Evolutionary conservation across 1,284 basidiomycete genomes (phyloP), one percentile per base, ranked within the genome.

Genomic region (Ceratobasidium sp.): DNA sequence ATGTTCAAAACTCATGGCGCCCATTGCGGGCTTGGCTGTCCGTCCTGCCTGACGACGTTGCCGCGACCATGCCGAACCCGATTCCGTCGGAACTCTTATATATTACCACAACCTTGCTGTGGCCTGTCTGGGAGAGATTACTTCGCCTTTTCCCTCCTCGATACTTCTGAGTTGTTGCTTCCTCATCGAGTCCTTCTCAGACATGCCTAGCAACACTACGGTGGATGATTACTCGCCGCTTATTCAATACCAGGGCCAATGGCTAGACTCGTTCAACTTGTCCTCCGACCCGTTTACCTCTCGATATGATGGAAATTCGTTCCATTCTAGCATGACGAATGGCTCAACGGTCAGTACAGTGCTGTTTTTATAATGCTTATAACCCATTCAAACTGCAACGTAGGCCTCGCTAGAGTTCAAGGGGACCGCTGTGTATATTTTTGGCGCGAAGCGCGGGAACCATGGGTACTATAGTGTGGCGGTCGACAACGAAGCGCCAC

Each of bases 391-490:
- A 41, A 41, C n/a, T n/a, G n/a, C 11, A 41, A 4, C 11, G 36
- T 50, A 69, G 65, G 65, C 48, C 22, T 9, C 33, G 14, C 14
- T 69, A 31, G 11, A 11, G 51, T 69, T 69, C 36, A 54, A 47
- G 3, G 64, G 64, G 2, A 66, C 29, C 8, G 64, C 5, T 1
- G 50, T 54, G 14, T 66, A 66, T 24, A 66, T 66, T 17, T 67
- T 67, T 41, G 66, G 66, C n/a, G 66, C 66, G 3, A 71, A 71
- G 29, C 67, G 67, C 1, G 8, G 3, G 1, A 60, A 71, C 27
- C 67, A 71, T 60, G 67, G 67, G 3, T 29, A 33, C 8, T 71
- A 71, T 31, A 59, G 9, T 8, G 56, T 71, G 7, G n/a, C 36
- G 8, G 14, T 71, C 9, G 67, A 71, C 27, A 41, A 56, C 24